Evolutionary conservation across 495 filamentous ascomycete species (phyloP), one percentile per base, ranked within the genome.

Genomic region (Aspergillus sparsus): DNA sequence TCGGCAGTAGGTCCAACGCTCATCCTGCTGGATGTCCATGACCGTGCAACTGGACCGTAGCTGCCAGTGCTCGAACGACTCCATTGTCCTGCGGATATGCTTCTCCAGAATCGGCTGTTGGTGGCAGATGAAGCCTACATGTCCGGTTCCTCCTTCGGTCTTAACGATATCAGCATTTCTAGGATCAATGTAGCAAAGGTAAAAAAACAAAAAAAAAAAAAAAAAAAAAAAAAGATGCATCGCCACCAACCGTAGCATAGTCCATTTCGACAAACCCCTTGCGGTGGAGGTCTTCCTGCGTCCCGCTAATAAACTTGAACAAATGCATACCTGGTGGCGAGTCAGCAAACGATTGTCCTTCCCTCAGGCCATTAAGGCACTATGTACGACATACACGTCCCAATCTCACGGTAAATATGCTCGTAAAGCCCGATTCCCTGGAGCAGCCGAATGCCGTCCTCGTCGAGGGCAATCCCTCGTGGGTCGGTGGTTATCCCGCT

Each of bases 381-480:
- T 8, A 4, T 9, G 4, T 31, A 32, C 2, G 49, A 68, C 56
- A 66, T 60, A 69, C 77, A 67, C 9, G 60, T 62, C 3, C 71
- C 68, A 33, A 73, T 66, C 16, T 76, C 71, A 0, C 69, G 68
- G 35, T 71, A 71, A 12, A 82, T 64, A 4, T 66, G 57, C 2
- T 74, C 65, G 18, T 78, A 77, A 12, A 82, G 60, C 3, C 79
- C 79, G 15, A 82, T 52, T 5, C 74, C 71, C 59, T 79, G 77
- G 1, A 80, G 53, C 3, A 77, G 66, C n/a, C 80, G 70, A 50
- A 82, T 74, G 0, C 77, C 79, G 64, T 84, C 80, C 35, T 78
- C 74, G 32, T 80, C 79, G 12, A 84, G 66, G 13, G 73, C 77
- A 42, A 84, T 78, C 1, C 80, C 82, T 18, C 80, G 68, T 0